phyloP scores from a whole-genome alignment of 208 protist species.

The Leishmania gerbilli region DNA sequence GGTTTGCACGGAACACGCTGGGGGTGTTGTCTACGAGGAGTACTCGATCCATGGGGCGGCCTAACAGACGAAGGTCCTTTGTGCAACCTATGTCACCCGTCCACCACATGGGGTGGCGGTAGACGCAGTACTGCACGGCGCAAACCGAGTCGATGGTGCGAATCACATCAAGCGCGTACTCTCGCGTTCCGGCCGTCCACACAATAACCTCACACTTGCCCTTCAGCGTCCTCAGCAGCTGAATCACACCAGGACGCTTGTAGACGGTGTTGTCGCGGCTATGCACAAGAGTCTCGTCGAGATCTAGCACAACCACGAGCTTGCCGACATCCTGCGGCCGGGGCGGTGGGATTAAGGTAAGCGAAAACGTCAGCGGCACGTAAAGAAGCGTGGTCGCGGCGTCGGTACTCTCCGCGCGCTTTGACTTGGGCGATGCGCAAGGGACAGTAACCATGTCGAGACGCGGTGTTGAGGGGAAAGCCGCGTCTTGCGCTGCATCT shows the following conservation, averaged over 20 bases:
- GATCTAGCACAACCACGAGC: conserved; percentile 85
- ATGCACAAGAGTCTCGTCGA: conserved; percentile 89
- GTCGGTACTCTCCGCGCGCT: not conserved
- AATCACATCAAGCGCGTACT: conserved; percentile 72
- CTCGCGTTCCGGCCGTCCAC: conserved; percentile 84
- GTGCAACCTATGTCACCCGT: conserved; percentile 64
- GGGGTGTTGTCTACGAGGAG: conserved; percentile 88
- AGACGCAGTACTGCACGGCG: conserved; percentile 71
- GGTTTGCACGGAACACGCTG: conserved; percentile 79
- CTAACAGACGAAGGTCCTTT: conserved; percentile 85
- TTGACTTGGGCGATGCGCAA: not conserved
- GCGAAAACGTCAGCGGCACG: conserved; percentile 6
- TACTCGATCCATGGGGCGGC: conserved; percentile 73
- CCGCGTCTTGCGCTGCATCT: not conserved
- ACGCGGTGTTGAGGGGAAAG: not conserved
- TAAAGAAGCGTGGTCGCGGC: not conserved
- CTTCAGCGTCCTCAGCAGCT: conserved; percentile 66
- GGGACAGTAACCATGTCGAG: not conserved
- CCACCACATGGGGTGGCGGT: conserved; percentile 73
- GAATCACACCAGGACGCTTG: conserved; percentile 53
- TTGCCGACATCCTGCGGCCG: conserved; percentile 54
- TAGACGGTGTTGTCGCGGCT: conserved; percentile 67
- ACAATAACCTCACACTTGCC: conserved; percentile 78
- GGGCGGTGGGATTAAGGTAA: conserved; percentile 55
- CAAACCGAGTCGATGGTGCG: conserved; percentile 64